These are phyloP conservation scores for Larix kaempferi DNA, from an alignment of 75 land plant species.

Conservation along the genomic window DNA sequence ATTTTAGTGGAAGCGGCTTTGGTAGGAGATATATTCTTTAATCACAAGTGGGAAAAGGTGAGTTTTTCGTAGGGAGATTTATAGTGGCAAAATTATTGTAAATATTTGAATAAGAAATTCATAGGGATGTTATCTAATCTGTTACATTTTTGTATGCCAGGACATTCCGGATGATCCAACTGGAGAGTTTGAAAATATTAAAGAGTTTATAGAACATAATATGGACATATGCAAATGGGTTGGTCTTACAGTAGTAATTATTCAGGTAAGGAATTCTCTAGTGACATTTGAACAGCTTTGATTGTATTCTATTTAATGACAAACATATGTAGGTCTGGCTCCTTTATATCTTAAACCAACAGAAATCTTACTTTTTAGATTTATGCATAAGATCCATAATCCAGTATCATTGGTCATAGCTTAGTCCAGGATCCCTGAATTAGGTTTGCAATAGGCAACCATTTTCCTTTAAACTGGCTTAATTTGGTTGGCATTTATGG, in stretches of 20 bases:
- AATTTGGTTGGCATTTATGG: neutral
- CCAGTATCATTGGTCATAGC: neutral
- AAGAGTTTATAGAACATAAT: constrained; percentile 55
- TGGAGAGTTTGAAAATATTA: constrained; percentile 66
- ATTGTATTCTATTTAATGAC: neutral
- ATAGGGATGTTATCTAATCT: neutral
- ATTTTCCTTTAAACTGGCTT: neutral
- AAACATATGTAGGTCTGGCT: neutral
- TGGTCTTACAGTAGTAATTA: constrained; percentile 45
- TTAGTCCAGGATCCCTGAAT: neutral
- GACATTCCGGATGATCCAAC: constrained; percentile 81
- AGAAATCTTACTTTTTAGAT: neutral
- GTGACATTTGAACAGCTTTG: neutral
- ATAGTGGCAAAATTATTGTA: neutral
- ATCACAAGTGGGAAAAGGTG: constrained; percentile 79
- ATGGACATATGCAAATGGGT: constrained; percentile 67
- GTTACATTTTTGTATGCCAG: constrained; percentile 21
- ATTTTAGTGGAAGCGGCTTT: constrained; percentile 55
- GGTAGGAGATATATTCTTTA: constrained; percentile 56
- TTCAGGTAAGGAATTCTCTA: constrained; percentile 47
- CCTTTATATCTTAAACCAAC: neutral
- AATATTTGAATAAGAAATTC: neutral
- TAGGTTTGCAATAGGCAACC: neutral
- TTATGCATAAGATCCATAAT: neutral
- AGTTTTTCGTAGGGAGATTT: neutral